phyloP scores from a whole-genome alignment of 2,329 filamentous ascomycete genomes.

The Cadophora sp. region DNA sequence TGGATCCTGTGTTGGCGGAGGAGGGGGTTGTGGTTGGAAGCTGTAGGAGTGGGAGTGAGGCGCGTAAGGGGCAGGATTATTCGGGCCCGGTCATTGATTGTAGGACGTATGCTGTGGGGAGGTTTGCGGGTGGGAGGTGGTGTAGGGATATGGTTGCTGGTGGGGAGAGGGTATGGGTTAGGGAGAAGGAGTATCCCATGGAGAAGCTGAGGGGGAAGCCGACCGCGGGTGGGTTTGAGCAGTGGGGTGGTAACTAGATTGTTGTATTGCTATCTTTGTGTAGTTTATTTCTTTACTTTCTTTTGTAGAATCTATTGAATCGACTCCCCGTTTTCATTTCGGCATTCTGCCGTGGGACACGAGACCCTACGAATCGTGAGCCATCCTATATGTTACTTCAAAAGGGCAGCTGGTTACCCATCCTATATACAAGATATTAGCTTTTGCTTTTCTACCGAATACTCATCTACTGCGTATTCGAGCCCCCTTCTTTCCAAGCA shows the following conservation, averaged over 20 bases:
- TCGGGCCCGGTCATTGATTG: slow-evolving; percentile 1
- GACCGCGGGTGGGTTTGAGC: not conserved
- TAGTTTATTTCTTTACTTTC: not conserved
- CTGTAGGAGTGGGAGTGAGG: slow-evolving; percentile 2
- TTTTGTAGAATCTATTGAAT: not conserved
- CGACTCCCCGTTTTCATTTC: too few species aligned
- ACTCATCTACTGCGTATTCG: not conserved
- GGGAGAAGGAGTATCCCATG: not conserved
- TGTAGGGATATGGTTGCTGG: slow-evolving; percentile 3
- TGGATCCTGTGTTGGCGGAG: slow-evolving; percentile 1
- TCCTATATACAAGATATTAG: not conserved
- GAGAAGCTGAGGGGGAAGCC: not conserved
- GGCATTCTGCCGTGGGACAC: too few species aligned
- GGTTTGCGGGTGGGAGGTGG: not conserved
- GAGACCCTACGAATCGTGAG: too few species aligned
- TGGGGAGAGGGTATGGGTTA: slow-evolving; percentile 1
- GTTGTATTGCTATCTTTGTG: not conserved
- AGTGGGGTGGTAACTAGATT: not conserved
- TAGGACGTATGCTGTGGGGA: not conserved
- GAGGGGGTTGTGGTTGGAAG: not conserved
- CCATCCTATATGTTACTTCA: not conserved
- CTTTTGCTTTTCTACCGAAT: not conserved
- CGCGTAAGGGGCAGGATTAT: not conserved
- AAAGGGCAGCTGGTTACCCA: not conserved
- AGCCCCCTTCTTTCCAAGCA: not conserved